Evolutionary conservation across 495 filamentous ascomycete species (phyloP).

Genomic region (Acidiella bohemica): DNA sequence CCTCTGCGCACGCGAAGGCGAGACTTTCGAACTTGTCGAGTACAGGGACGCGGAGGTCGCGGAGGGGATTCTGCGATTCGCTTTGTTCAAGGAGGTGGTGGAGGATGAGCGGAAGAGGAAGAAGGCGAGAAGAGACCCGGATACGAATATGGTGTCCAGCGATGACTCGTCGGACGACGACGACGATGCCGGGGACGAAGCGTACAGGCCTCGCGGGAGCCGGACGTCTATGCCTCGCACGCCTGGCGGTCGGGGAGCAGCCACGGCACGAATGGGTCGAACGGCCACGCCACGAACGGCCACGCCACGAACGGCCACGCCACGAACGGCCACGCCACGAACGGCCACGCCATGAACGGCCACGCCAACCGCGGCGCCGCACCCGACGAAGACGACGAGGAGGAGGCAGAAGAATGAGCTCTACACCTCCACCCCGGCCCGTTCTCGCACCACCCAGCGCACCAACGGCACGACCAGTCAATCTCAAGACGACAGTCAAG

Average conservation of each 20-base stretch:
- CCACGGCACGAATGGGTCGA: conserved; percentile 4
- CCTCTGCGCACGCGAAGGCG: conserved; percentile 91
- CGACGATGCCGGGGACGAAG: conserved; percentile 33
- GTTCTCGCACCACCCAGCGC: conserved; percentile 33
- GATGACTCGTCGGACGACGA: conserved; percentile 32
- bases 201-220: conserved; percentile 7
- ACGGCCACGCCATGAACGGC: no score
- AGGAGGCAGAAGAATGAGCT: conserved; percentile 43
- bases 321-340: no score
- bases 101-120: conserved; percentile 73
- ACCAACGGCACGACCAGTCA: conserved; percentile 10
- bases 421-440: conserved; percentile 41
- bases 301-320: no score
- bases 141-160: conserved; percentile 28
- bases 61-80: conserved; percentile 83
- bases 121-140: conserved; percentile 32
- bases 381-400: conserved; percentile 22
- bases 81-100: conserved; percentile 93
- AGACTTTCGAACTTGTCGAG: conserved; percentile 83
- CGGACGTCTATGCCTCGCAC: conserved; percentile 6
- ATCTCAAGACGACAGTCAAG: conserved; percentile 45
- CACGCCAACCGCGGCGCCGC: no score
- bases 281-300: no score
- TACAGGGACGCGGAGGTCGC: conserved; percentile 79
- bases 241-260: conserved; percentile 4